Base-by-base conservation (phyloP, 345 rosid genomes). In the Camelina neglecta region DNA sequence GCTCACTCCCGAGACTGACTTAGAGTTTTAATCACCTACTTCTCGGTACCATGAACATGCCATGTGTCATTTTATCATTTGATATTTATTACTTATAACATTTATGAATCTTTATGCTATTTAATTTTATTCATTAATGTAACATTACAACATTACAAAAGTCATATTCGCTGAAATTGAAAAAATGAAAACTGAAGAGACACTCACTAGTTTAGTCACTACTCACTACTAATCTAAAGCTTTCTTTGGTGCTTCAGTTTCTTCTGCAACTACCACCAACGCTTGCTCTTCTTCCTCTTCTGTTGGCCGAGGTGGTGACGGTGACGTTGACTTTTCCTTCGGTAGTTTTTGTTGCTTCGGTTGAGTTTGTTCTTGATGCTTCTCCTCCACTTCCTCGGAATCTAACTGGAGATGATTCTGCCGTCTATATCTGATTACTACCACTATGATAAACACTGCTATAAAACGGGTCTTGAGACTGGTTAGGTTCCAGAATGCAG, bases 401-500 rank as follows among this genome's bases (percentile, higher is more conserved):
- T 72, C 81, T 47, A 80, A 48, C 63, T n/a, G 65, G 9, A 84
- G 29, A 26, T 26, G 71, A 51, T 85, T 87, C 72, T 86, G 88
- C 67, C 88, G 83, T 73, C 68, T 83, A 81, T 83, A 89, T 33
- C 89, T 83, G 75, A 94, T 70, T 29, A 90, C 83, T 12, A 92
- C 99, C 67, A 90, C 60, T 3, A 85, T 77, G 81, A 94, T 86
- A 80, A 94, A 94, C 70, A 86, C 97, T 92, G 93, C 83, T 45
- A 95, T 84, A 60, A 90, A 80, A n/a, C 99, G 93, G 56, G 93
- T 88, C 83, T 83, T 95, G 68, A 88, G 57, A 26, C 87, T 73
- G n/a, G 97, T 85, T n/a, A 95, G 76, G 75, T 90, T 90, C 99
- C 99, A 95, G 72, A 92, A 95, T 29, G 89, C 93, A 63, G 90